A percentile compares a stretch with the other conserved stretches of the same genome.
These are phyloP conservation scores for Fonsecaea nubica DNA, from an alignment of 2,329 filamentous ascomycete species.

Conservation along the genomic window DNA sequence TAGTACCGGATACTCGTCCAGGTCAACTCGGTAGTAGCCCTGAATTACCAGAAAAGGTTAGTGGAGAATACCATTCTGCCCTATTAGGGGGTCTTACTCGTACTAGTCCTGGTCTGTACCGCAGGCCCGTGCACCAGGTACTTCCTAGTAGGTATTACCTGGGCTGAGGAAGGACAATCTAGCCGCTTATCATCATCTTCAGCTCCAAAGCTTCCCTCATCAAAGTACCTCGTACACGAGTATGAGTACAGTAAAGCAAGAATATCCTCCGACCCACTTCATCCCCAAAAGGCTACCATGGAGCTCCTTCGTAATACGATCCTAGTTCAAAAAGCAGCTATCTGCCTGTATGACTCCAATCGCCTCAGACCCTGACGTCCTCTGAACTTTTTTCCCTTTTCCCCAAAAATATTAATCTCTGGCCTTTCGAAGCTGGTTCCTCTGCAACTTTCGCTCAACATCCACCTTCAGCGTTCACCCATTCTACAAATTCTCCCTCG, in stretches of 20 bases:
- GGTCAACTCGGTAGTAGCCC: not conserved
- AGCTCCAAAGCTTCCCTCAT: not conserved
- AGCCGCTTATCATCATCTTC: conserved; percentile 1
- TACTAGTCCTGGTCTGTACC: too few relatives aligned
- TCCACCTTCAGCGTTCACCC: conserved; percentile 2
- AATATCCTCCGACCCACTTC: not conserved
- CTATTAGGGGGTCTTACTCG: not conserved
- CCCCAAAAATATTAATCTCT: conserved; percentile 5
- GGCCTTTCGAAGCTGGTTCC: not conserved
- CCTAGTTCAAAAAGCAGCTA: not conserved
- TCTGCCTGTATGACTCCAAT: not conserved
- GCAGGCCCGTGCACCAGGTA: not conserved
- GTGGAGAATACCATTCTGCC: not conserved
- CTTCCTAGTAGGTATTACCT: not conserved
- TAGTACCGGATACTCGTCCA: too few relatives aligned
- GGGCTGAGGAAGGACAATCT: too few relatives aligned
- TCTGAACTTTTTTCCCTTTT: not conserved
- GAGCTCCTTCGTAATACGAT: not conserved
- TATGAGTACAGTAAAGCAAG: not conserved
- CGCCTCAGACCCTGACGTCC: not conserved
- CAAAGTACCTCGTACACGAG: not conserved
- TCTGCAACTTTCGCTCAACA: conserved; percentile 11
- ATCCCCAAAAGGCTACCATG: not conserved
- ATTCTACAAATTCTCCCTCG: not conserved
- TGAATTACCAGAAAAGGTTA: not conserved